phyloP scores from a whole-genome alignment of 148 eudicot species.

The Vaccinium vitisidaea region DNA sequence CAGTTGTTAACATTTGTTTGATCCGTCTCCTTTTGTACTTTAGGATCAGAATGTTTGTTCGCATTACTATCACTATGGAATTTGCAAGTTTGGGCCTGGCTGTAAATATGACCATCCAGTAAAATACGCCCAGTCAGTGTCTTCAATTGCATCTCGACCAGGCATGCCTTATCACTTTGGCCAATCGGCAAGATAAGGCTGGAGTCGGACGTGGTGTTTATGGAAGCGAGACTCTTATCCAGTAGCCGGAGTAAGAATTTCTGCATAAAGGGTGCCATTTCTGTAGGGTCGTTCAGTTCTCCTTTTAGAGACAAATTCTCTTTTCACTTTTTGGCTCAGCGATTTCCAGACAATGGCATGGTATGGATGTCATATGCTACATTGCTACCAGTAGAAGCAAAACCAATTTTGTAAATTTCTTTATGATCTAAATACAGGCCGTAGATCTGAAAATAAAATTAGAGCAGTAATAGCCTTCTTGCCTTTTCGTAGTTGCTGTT shows the following conservation, averaged over 20 bases:
- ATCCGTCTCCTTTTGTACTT: not conserved
- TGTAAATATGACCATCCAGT: conserved; percentile 84
- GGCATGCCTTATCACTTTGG: conserved; percentile 20
- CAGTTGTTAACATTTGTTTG: not conserved
- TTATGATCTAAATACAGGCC: not conserved
- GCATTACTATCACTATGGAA: conserved; percentile 72
- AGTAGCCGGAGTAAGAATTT: not conserved
- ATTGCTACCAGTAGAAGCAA: conserved; percentile 9
- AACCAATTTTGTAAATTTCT: conserved; percentile 10
- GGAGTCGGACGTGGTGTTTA: not conserved
- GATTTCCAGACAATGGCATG: conserved; percentile 13
- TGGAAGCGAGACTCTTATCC: not conserved
- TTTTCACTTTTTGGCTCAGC: not conserved
- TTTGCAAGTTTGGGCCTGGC: conserved; percentile 86
- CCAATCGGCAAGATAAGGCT: conserved; percentile 11
- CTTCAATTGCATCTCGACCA: conserved; percentile 25
- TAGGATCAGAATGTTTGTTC: conserved; percentile 76
- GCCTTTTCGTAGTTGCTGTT: not conserved
- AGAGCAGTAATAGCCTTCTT: not conserved
- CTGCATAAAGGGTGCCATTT: not conserved
- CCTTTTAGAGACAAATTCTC: not conserved
- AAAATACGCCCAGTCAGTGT: conserved; percentile 25
- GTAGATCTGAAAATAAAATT: not conserved
- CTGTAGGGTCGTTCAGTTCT: not conserved
- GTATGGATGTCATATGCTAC: not conserved